phyloP scores from a whole-genome alignment of 441 rosid species.

The Adansonia madagascariensis region DNA sequence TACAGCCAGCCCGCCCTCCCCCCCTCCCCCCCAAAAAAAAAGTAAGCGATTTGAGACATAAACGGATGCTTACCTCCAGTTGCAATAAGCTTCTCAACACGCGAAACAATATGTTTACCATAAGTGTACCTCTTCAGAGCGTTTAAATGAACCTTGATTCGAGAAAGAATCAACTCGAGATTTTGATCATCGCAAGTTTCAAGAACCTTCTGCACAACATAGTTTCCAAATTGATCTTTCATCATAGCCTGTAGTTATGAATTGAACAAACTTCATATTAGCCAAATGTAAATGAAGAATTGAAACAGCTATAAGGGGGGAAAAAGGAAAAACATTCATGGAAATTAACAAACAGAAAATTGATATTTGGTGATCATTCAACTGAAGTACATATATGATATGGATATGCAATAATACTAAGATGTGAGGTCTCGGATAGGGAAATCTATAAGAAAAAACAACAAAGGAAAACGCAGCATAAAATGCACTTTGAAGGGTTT shows the following conservation, averaged over 20 bases:
- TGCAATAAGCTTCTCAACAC: constrained; percentile 87
- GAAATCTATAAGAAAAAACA: not conserved
- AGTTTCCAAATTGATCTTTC: constrained; percentile 96
- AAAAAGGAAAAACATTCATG: not conserved
- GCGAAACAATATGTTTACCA: constrained; percentile 91
- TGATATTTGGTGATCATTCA: not conserved
- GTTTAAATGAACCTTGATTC: constrained; percentile 82
- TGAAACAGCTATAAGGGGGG: not conserved
- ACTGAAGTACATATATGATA: not conserved
- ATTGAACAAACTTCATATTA: constrained; percentile 12
- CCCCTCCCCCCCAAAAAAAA: too few relatives aligned
- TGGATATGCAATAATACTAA: not conserved
- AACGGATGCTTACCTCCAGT: constrained; percentile 67
- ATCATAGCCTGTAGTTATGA: constrained; percentile 79
- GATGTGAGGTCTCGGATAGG: not conserved
- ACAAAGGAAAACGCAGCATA: not conserved
- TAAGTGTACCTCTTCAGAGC: constrained; percentile 86
- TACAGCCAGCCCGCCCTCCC: not conserved
- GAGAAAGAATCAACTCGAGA: constrained; percentile 76
- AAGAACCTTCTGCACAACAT: constrained; percentile 94
- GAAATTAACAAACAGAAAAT: not conserved
- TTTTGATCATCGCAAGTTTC: constrained; percentile 86
- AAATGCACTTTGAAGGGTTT: not conserved
- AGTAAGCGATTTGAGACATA: not conserved
- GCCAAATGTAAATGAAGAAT: not conserved